Conservation (phyloP, 768 basidiomycete genomes). For the Lentinula aciculospora region DNA sequence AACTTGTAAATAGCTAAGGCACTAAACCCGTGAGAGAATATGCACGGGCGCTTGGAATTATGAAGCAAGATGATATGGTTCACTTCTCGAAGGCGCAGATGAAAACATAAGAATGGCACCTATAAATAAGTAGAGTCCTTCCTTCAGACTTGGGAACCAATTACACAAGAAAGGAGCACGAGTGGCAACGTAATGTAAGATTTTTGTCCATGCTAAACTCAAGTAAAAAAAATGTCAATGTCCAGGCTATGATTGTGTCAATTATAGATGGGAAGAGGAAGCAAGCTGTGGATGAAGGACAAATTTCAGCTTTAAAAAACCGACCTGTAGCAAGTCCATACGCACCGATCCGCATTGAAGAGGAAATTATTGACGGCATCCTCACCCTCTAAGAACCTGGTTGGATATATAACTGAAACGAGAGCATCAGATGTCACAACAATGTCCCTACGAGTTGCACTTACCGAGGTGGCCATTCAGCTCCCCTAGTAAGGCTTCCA, state of each 20-base stretch:
- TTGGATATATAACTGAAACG: slow-evolving; percentile 73
- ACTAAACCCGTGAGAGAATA: too few species aligned
- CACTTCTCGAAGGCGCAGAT: too few species aligned
- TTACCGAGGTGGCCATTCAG: slow-evolving; percentile 84
- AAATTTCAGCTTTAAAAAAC: slow-evolving; percentile 1
- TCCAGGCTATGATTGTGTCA: slow-evolving; percentile 18
- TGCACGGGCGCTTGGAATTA: too few species aligned
- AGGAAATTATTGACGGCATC: slow-evolving; percentile 90
- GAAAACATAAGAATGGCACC: too few species aligned
- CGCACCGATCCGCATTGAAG: slow-evolving; percentile 81
- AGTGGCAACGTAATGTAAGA: too few species aligned
- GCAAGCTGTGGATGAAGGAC: slow-evolving; percentile 34
- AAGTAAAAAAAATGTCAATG: neutral
- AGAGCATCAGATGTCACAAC: neutral
- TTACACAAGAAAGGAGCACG: too few species aligned
- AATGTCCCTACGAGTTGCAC: slow-evolving; percentile 13
- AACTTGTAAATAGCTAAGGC: too few species aligned
- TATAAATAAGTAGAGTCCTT: too few species aligned
- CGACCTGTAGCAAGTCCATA: neutral
- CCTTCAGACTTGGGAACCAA: too few species aligned
- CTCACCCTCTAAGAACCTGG: slow-evolving; percentile 88
- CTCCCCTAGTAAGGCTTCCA: slow-evolving; percentile 77
- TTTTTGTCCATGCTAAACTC: neutral
- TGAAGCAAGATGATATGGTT: too few species aligned
- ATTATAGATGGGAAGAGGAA: slow-evolving; percentile 74